Evolutionary conservation across 805 yeast species (phyloP), one percentile per base, ranked within the genome.

Genomic region (Saccharomycopsis malanga): DNA sequence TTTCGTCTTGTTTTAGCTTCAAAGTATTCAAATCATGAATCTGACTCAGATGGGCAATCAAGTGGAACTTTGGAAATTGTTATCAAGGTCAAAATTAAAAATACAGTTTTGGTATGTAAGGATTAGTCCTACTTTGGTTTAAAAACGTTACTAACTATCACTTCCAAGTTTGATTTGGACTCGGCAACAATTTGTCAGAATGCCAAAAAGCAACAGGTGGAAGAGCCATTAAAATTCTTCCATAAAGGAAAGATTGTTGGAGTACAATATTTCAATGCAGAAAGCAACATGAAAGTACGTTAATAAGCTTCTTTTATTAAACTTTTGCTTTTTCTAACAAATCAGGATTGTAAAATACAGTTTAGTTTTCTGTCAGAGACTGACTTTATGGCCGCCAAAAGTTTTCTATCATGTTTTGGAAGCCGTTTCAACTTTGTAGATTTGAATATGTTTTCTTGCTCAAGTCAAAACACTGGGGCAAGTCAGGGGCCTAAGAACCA

Each of bases 31-130:
- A n/a, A 38, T 18, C 17, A 35, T 18, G 34, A 43, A 14, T n/a
- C 7, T 4, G 21, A 23, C 7, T 15, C 20, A n/a, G n/a, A n/a
- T n/a, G 12, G 40, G 29, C 9, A 36, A 43, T 36, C 24, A 15
- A 24, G 12, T 27, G 23, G 25, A 21, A 6, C 15, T 37, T 24
- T 29, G 22, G 32, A 43, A 43, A 25, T 25, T 43, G 17, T 42
- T 23, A 14, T 22, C 34, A 22, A 43, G 24, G 30, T 17, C 30
- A 7, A 39, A 39, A 39, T 25, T 27, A 27, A 39, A 39, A 39
- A 27, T 12, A 27, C 30, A 7, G 10, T 12, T 27, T 27, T 27
- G 30, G 30, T 27, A 9, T 27, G n/a, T n/a, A n/a, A n/a, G n/a
- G n/a, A n/a, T n/a, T n/a, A n/a, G 30, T 27, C 30, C 12, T 12